Base-by-base conservation (phyloP, 768 basidiomycete genomes). In the Lentinula edodes region DNA sequence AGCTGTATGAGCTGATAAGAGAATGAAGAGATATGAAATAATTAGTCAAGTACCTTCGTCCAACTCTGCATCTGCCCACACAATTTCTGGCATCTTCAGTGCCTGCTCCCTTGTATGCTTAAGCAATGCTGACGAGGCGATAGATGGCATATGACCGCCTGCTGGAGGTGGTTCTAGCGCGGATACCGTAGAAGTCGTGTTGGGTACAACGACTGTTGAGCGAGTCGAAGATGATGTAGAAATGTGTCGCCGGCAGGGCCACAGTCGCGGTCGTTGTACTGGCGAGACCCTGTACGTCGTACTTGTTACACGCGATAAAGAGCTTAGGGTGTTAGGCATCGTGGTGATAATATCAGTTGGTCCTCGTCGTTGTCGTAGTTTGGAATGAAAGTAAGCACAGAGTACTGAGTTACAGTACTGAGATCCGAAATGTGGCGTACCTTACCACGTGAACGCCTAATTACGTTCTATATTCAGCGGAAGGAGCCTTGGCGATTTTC, bases 111-210 rank as follows among this genome's bases (percentile, higher is more conserved):
- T 83, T 3, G 88, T 89, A 16, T 73, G 77, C 8, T 79, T 80
- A 20, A 94, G 81, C 46, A 89, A 68, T 34, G 82, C 74, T 0
- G 91, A 93, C 6, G 83, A 85, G 6, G 90, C 84, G 53, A 91
- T 77, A n/a, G 84, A 82, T 2, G 88, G 84, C 58, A 88, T 72
- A 72, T 91, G 88, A 15, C 92, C 92, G 35, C 87, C 85, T n/a
- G 92, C 83, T 61, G 89, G 83, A n/a, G 88, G 89, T 18, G 89
- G 82, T 63, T 88, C 84, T 10, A 74, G 74, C 4, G 76, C 67
- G 18, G 53, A 36, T n/a, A 13, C 51, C 12, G 46, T 48, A 4
- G 46, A 48, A 20, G 16, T 9, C 46, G 46, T 48, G 5, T 48
- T 48, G 7, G 46, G 18, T 48, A 20, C 20, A 6, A 20, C 46